phyloP scores from a whole-genome alignment of 371 early-diverging fungal species.

The Actinomortierella ambigua region DNA sequence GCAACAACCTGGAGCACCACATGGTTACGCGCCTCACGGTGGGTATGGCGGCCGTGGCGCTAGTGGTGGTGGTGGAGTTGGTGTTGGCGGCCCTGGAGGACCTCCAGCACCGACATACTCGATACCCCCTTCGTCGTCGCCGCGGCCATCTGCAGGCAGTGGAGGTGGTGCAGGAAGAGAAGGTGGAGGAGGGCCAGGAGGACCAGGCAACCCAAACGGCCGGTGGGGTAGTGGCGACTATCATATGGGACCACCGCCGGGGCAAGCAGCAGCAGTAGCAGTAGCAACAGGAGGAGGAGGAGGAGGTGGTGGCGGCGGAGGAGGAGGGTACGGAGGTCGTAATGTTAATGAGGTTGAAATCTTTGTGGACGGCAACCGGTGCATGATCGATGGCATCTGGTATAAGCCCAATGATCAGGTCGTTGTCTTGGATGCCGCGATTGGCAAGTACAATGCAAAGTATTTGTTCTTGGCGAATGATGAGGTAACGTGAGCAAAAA shows the following conservation, averaged over 20 bases:
- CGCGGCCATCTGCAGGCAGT: conserved; percentile 7
- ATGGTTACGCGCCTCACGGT: conserved; percentile 1
- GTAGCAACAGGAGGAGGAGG: no score
- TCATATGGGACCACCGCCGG: conserved; percentile 14
- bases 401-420: conserved; percentile 36
- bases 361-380: conserved; percentile 35
- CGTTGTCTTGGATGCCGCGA: conserved; percentile 35
- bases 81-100: no score
- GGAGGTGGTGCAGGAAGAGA: no score
- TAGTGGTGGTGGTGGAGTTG: no score
- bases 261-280: no score
- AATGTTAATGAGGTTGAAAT: conserved; percentile 43
- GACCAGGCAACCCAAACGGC: background rate
- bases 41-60: no score
- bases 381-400: conserved; percentile 45
- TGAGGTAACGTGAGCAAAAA: conserved; percentile 27
- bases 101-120: conserved; percentile 7
- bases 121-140: conserved; percentile 3
- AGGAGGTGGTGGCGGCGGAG: no score
- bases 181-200: no score
- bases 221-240: conserved; percentile 29
- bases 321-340: no score
- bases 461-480: conserved; percentile 26
- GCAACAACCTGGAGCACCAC: conserved; percentile 35
- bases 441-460: conserved; percentile 43